Evolutionary conservation across 805 yeast species (phyloP).

Genomic region (Candida ortonii): DNA sequence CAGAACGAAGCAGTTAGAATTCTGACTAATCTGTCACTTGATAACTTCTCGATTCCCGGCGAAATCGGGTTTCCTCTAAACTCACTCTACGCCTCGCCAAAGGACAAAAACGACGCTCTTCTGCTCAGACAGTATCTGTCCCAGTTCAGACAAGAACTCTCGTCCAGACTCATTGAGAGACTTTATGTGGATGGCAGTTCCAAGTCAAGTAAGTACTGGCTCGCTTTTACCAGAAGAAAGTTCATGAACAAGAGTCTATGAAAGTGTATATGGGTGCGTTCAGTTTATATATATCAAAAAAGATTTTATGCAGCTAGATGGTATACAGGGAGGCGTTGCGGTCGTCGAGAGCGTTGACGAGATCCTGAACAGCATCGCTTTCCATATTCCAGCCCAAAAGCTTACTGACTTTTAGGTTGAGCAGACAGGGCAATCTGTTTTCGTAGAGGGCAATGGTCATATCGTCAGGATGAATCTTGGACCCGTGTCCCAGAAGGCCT

Average conservation of each 20-base stretch:
- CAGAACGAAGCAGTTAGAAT: constrained; percentile 59
- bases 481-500: constrained; percentile 81
- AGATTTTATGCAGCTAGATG: constrained; percentile 20
- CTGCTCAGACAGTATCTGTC: constrained; percentile 76
- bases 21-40: constrained; percentile 84
- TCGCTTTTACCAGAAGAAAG: constrained; percentile 90
- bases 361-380: constrained; percentile 57
- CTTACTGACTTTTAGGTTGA: constrained; percentile 63
- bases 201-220: constrained; percentile 87
- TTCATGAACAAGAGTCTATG: constrained; percentile 90
- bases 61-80: constrained; percentile 93
- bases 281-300: constrained; percentile 1
- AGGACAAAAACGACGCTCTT: constrained; percentile 71
- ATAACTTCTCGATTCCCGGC: constrained; percentile 89
- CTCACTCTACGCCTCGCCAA: constrained; percentile 70
- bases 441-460: constrained; percentile 81
- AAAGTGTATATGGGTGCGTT: constrained; percentile 1
- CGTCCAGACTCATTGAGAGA: constrained; percentile 71
- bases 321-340: constrained; percentile 72
- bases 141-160: constrained; percentile 94
- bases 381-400: constrained; percentile 83
- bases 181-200: constrained; percentile 59
- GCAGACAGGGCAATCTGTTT: constrained; percentile 66
- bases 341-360: constrained; percentile 69
- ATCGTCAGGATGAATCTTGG: constrained; percentile 84